Evolutionary conservation across 2,329 filamentous ascomycete species (phyloP).

Genomic region (Macroventuria anomochaeta): DNA sequence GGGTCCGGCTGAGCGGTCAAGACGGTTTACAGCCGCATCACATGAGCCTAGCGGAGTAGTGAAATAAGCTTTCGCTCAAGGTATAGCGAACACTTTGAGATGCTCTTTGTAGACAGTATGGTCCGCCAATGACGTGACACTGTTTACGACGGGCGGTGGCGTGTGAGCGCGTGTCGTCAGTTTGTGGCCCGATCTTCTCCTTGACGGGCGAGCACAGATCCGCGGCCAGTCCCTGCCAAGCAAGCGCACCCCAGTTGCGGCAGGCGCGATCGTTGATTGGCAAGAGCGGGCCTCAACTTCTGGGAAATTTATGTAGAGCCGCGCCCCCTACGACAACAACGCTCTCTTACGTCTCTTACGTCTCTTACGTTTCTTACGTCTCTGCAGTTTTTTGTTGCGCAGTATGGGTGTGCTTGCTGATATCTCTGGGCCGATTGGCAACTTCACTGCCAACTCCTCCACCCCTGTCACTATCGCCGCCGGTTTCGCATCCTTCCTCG

Average conservation of each 20-base stretch:
- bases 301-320: slow-evolving; percentile 39
- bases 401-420: slow-evolving; percentile 61
- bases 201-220: slow-evolving; percentile 18
- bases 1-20: slow-evolving; percentile 17
- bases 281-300: slow-evolving; percentile 24
- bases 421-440: slow-evolving; percentile 57
- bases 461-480: slow-evolving; percentile 55
- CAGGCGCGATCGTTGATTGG: slow-evolving; percentile 23
- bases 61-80: slow-evolving; percentile 10
- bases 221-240: slow-evolving; percentile 31
- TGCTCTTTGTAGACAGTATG: background rate
- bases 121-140: slow-evolving; percentile 31
- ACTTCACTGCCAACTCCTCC: slow-evolving; percentile 49
- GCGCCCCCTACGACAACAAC: slow-evolving; percentile 22
- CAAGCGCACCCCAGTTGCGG: slow-evolving; percentile 26
- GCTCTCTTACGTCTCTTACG: slow-evolving; percentile 16
- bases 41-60: slow-evolving; percentile 3
- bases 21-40: slow-evolving; percentile 8
- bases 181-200: slow-evolving; percentile 34
- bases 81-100: background rate
- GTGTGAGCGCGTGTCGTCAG: slow-evolving; percentile 27
- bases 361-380: slow-evolving; percentile 17
- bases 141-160: slow-evolving; percentile 22
- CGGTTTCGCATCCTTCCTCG: slow-evolving; percentile 57
- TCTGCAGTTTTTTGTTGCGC: slow-evolving; percentile 24